Evolutionary conservation across 139 green algal species (phyloP).

Genomic region (Marvania coccoides): DNA sequence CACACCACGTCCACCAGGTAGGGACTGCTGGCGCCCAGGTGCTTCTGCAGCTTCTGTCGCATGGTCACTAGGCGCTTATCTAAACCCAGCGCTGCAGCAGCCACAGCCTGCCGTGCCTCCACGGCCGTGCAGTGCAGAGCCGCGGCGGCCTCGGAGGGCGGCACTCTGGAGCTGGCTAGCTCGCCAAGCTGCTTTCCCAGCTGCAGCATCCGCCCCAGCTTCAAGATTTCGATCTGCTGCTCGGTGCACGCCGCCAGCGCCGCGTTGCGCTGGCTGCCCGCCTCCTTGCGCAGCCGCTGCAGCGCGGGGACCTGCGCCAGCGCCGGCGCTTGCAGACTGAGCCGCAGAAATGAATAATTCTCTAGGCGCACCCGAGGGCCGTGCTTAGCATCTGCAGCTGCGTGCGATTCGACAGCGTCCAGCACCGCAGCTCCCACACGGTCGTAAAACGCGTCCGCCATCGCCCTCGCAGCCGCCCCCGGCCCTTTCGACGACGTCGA

Average conservation of each 20-base stretch:
- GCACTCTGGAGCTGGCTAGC: background rate
- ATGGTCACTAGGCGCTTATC: slow-evolving; percentile 32
- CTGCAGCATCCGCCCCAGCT: slow-evolving; percentile 30
- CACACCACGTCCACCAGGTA: slow-evolving; percentile 28
- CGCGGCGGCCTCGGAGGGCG: background rate
- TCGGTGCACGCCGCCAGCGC: slow-evolving; percentile 32
- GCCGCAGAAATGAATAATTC: slow-evolving; percentile 30
- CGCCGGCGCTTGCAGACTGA: slow-evolving; percentile 8
- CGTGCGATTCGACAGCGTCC: slow-evolving; percentile 25
- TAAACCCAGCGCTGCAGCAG: slow-evolving; percentile 6
- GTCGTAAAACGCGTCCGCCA: slow-evolving; percentile 22
- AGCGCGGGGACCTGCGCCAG: background rate
- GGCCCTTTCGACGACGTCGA: no score
- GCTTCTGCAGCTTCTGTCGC: slow-evolving; percentile 27
- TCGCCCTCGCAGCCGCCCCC: slow-evolving; percentile 4
- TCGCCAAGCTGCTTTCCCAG: slow-evolving; percentile 1
- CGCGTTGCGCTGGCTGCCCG: background rate
- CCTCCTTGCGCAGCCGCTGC: background rate
- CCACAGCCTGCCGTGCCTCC: slow-evolving; percentile 15
- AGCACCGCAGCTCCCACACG: slow-evolving; percentile 22
- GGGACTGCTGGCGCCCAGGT: slow-evolving; percentile 27
- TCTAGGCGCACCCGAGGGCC: slow-evolving; percentile 36
- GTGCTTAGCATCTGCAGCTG: slow-evolving; percentile 34
- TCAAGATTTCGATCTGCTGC: slow-evolving; percentile 41
- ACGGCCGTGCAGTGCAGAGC: background rate